Base-by-base conservation (phyloP, 2,329 filamentous ascomycete species). In the Nemania diffusa region DNA sequence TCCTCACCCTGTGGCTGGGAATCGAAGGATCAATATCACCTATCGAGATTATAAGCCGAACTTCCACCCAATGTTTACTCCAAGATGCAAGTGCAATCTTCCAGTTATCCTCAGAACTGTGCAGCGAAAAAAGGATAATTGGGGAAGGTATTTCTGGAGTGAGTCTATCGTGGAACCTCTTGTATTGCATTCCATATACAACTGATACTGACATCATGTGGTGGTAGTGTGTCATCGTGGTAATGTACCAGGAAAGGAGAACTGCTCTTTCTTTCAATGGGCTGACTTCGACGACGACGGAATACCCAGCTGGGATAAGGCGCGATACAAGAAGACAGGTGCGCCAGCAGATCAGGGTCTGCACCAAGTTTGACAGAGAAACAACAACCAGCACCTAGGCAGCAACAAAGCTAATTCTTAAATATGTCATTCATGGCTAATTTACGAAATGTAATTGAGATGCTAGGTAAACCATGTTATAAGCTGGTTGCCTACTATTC, bases 11-110 rank as follows among this genome's bases (percentile, higher is more conserved):
- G 78, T 97, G 1, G 87, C 94, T 0, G 91, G 91, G 0, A 94
- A 90, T 73, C 90, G 88, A 70, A 87, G 96, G 46, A 94, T 99
- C 73, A 98, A 98, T 76, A 87, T 99, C 77, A 99, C 96, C 0
- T 99, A 97, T 79, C 89, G 96, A 6, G 90, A 92, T 80, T 98
- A 97, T 79, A 90, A 91, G 53, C 83, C 88, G 17, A 89, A 84
- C 51, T 85, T 97, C 69, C 91, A 96, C 76, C 95, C 96, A 0
- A 86, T 84, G 1, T 84, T 87, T 73, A 97, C 92, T 0, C 94
- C 94, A 0, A 87, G 84, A 62, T 99, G 96, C 77, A 85, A 84
- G 37, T 98, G 95, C 73, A 84, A 85, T 0, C 84, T 94, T 3
- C 88, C 92, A 0, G 83, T 84, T 34, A 83, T 91, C 8, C 81